These are phyloP conservation scores for Pinus albicaulis DNA, from an alignment of 75 land plant species.

Conservation along the genomic window DNA sequence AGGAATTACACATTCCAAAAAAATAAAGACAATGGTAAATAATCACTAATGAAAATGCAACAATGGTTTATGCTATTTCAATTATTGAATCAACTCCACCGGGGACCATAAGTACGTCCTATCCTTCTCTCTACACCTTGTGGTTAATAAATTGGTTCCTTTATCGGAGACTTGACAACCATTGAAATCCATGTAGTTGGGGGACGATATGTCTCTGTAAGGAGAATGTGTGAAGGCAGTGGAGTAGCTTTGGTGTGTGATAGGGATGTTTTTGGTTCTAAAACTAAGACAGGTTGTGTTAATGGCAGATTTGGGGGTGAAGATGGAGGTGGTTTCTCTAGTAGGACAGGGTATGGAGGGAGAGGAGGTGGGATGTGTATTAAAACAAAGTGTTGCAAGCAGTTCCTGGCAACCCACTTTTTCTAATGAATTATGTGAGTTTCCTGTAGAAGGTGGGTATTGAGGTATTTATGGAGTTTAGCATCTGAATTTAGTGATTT, in stretches of 20 bases:
- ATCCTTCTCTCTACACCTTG: no score
- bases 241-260: neutral
- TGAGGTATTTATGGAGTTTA: no score
- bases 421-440: conserved; percentile 56
- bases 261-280: neutral
- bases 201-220: neutral
- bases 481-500: no score
- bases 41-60: no score
- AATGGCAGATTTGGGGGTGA: conserved; percentile 9
- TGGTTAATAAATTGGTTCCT: no score
- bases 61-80: no score
- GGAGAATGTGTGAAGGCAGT: neutral
- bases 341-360: conserved; percentile 13
- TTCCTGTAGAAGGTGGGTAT: conserved; percentile 50
- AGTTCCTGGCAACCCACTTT: conserved; percentile 49
- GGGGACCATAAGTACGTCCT: no score
- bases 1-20: no score
- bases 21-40: no score
- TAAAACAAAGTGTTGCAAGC: conserved; percentile 58
- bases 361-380: conserved; percentile 26
- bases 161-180: neutral
- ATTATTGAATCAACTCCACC: no score
- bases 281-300: neutral
- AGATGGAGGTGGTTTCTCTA: neutral
- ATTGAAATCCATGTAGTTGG: neutral